These are phyloP conservation scores for Boletus eberwhitei DNA, from an alignment of 768 basidiomycete species.

Conservation along the genomic window DNA sequence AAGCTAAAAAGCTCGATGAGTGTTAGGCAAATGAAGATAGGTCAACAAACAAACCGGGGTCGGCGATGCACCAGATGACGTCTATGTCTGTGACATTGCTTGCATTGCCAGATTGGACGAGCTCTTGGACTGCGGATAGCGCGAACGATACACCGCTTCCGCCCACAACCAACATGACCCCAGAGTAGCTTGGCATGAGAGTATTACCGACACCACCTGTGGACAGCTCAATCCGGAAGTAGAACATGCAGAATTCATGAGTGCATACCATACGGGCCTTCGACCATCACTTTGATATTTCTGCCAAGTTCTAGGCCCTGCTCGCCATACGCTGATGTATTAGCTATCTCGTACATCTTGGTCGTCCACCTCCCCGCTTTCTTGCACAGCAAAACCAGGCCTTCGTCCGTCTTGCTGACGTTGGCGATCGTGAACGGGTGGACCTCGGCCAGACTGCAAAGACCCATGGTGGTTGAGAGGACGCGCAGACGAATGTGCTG, in stretches of 20 bases:
- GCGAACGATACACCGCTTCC: slow-evolving; percentile 78
- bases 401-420: slow-evolving; percentile 51
- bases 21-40: neutral
- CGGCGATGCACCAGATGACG: slow-evolving; percentile 66
- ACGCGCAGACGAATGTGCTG: slow-evolving; percentile 77
- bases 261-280: slow-evolving; percentile 52
- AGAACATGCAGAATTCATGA: neutral
- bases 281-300: slow-evolving; percentile 41
- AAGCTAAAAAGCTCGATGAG: slow-evolving; percentile 29
- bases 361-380: slow-evolving; percentile 64
- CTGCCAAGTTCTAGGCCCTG: slow-evolving; percentile 24
- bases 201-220: slow-evolving; percentile 59
- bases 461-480: slow-evolving; percentile 54
- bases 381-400: slow-evolving; percentile 67
- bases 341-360: slow-evolving; percentile 50
- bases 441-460: slow-evolving; percentile 52
- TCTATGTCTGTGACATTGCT: slow-evolving; percentile 58
- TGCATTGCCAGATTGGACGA: slow-evolving; percentile 47
- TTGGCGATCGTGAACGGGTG: slow-evolving; percentile 86
- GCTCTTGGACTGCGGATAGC: slow-evolving; percentile 59
- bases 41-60: slow-evolving; percentile 39
- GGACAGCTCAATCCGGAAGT: neutral
- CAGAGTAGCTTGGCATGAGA: slow-evolving; percentile 62
- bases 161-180: slow-evolving; percentile 64
- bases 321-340: slow-evolving; percentile 33